Conservation (phyloP, 116 monocot genomes). For the Thalassia testudinum region DNA sequence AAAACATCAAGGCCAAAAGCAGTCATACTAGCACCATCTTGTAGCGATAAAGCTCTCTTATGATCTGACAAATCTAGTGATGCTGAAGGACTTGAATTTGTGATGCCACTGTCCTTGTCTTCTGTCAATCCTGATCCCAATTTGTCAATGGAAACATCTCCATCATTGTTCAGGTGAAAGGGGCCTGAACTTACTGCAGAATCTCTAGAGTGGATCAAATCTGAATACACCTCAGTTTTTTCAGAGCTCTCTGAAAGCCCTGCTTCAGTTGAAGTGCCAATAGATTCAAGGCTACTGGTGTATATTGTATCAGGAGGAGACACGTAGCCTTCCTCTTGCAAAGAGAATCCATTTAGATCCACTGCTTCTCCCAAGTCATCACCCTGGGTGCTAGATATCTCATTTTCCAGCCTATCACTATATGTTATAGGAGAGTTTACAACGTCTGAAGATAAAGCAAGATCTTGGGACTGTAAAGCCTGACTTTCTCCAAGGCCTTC, state of each 20-base stretch:
- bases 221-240: conserved; percentile 8
- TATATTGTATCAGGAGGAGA: conserved; percentile 66
- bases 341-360: conserved; percentile 8
- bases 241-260: conserved; percentile 17
- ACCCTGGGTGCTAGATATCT: conserved; percentile 11
- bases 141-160: conserved; percentile 9
- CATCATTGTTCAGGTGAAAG: conserved; percentile 1
- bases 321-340: conserved; percentile 70
- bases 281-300: conserved; percentile 46
- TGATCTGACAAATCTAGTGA: not conserved
- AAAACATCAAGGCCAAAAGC: not conserved
- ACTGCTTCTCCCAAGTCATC: conserved; percentile 7
- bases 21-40: not conserved
- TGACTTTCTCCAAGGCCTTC: conserved; percentile 86
- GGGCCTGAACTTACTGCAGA: not conserved
- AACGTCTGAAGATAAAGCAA: conserved; percentile 36
- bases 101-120: conserved; percentile 8
- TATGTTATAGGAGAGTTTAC: conserved; percentile 19
- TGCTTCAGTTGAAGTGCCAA: conserved; percentile 17
- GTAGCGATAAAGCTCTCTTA: too few species aligned
- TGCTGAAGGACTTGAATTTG: conserved; percentile 5
- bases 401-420: conserved; percentile 19
- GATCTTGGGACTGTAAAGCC: conserved; percentile 41
- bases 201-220: conserved; percentile 2
- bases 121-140: conserved; percentile 7